phyloP scores from a whole-genome alignment of 176 grass and related monocot species.

The Triticum turgidum region DNA sequence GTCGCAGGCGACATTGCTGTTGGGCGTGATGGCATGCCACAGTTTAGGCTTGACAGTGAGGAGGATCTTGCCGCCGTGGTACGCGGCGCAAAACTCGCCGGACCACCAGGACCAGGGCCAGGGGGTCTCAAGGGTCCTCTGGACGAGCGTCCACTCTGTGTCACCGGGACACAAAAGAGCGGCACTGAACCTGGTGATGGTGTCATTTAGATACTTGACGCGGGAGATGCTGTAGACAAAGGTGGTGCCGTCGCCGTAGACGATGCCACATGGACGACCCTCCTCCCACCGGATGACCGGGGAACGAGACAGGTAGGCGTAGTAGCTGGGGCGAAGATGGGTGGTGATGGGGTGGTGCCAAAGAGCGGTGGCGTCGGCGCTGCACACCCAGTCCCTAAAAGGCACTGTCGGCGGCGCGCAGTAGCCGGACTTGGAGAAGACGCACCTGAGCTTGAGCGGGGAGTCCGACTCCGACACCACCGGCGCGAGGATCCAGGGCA shows the following conservation, averaged over 20 bases:
- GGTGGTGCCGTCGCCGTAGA: not conserved
- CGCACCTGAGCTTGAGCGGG: not conserved
- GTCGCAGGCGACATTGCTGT: too few species aligned
- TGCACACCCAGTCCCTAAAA: not conserved
- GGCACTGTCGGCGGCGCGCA: not conserved
- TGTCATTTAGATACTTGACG: not conserved
- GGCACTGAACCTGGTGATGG: not conserved
- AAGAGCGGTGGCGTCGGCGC: not conserved
- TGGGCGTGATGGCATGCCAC: not conserved
- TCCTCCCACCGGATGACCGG: not conserved
- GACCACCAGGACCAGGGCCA: too few species aligned
- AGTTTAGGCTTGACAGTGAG: not conserved
- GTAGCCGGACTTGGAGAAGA: not conserved
- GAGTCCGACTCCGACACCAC: not conserved
- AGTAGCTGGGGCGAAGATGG: not conserved
- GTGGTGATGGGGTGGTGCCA: not conserved
- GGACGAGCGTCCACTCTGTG: not conserved
- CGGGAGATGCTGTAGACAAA: not conserved
- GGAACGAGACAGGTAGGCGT: not conserved
- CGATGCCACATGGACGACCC: not conserved
- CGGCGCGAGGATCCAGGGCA: not conserved
- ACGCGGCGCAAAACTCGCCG: not conserved
- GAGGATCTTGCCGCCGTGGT: not conserved
- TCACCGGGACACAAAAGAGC: not conserved
- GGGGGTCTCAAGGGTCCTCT: not conserved